These are phyloP conservation scores for Schizosaccharomyces pombe DNA, from an alignment of 805 yeast genomes.

Conservation along the genomic window DNA sequence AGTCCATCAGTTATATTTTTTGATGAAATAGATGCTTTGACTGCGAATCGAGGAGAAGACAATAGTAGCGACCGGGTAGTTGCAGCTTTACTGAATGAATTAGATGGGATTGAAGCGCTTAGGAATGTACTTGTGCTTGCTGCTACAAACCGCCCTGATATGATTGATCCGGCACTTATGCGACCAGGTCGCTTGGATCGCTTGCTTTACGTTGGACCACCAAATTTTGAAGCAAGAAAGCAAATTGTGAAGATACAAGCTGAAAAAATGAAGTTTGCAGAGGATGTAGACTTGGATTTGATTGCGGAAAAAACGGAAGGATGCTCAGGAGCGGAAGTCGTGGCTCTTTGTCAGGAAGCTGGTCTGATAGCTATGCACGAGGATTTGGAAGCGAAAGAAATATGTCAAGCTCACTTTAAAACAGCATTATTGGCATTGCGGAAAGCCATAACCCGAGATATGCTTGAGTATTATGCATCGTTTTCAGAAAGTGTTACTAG, in stretches of 20 bases:
- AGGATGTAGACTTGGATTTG: conserved; percentile 25
- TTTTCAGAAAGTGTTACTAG: not conserved
- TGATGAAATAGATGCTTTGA: conserved; percentile 89
- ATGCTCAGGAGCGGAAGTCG: conserved; percentile 92
- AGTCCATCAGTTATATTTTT: conserved; percentile 84
- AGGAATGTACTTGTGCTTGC: conserved; percentile 86
- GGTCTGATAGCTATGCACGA: conserved; percentile 89
- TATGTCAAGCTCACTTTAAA: conserved; percentile 44
- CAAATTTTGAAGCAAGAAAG: conserved; percentile 55
- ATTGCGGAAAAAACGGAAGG: conserved; percentile 57
- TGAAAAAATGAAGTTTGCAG: conserved; percentile 32
- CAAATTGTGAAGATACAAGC: conserved; percentile 58
- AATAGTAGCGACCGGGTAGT: conserved; percentile 58
- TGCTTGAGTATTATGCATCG: conserved; percentile 26
- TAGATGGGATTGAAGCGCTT: conserved; percentile 90
- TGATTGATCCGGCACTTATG: conserved; percentile 73
- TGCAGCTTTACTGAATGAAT: conserved; percentile 76
- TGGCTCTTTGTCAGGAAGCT: conserved; percentile 78
- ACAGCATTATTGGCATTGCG: conserved; percentile 45
- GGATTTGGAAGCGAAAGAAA: conserved; percentile 28
- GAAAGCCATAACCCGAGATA: conserved; percentile 61
- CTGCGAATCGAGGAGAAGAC: conserved; percentile 43
- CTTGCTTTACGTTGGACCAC: conserved; percentile 80
- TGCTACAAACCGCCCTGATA: conserved; percentile 88
- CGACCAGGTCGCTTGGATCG: conserved; percentile 93